Conservation (phyloP, 768 basidiomycete species). For the Cubamyces lactineus region DNA sequence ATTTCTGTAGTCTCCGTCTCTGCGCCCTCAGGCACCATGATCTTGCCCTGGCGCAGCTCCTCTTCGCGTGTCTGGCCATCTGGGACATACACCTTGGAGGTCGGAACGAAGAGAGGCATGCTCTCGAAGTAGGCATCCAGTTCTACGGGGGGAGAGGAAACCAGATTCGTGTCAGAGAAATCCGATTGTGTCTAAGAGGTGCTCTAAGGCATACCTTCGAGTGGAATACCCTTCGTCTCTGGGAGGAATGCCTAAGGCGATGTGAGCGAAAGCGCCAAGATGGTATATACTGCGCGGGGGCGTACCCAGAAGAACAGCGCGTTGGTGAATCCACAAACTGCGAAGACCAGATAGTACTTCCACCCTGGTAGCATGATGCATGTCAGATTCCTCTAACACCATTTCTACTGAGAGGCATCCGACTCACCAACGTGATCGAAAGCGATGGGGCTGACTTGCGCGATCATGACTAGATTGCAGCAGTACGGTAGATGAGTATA, state of each 20-base stretch:
- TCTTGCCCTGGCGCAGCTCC: constrained; percentile 27
- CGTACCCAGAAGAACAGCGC: constrained; percentile 32
- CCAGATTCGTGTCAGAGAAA: not conserved
- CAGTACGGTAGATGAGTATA: not conserved
- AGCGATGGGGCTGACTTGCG: constrained; percentile 30
- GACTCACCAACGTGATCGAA: constrained; percentile 27
- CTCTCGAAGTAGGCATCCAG: constrained; percentile 31
- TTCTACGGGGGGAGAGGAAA: constrained; percentile 10
- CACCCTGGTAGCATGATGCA: constrained; percentile 13
- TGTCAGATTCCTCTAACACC: not conserved
- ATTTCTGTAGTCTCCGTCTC: constrained; percentile 12
- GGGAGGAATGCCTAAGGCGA: constrained; percentile 26
- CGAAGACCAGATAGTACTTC: constrained; percentile 33
- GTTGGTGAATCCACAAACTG: constrained; percentile 31
- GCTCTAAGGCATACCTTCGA: constrained; percentile 21
- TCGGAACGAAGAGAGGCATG: constrained; percentile 30
- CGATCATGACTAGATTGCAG: constrained; percentile 29
- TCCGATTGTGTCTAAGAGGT: not conserved
- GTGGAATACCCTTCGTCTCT: constrained; percentile 31
- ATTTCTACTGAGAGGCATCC: not conserved
- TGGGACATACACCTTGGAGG: constrained; percentile 21
- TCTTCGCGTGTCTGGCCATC: constrained; percentile 27
- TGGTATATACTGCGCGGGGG: not conserved
- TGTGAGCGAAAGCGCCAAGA: not conserved
- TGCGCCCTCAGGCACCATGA: constrained; percentile 20